Evolutionary conservation across 225 moss, liverwort and hornwort species (phyloP).

Genomic region (Asterella californica): DNA sequence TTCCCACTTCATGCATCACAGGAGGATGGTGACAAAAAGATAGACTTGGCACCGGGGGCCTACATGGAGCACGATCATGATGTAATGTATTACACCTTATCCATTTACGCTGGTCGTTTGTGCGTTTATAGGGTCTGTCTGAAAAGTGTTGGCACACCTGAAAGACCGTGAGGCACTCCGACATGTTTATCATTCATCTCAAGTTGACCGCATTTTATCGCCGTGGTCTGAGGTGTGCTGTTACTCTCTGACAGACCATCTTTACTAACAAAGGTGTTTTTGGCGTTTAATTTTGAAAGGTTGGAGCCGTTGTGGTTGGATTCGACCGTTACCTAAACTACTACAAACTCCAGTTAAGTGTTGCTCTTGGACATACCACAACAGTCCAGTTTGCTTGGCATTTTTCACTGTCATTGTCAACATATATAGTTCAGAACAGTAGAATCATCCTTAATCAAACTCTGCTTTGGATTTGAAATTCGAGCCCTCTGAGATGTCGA

Average conservation of each 20-base stretch:
- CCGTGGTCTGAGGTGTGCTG: too few species aligned
- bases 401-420: not conserved
- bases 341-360: slow-evolving; percentile 93
- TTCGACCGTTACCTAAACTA: slow-evolving; percentile 94
- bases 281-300: slow-evolving; percentile 21
- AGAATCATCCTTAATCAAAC: not conserved
- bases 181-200: too few species aligned
- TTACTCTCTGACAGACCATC: not conserved
- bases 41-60: slow-evolving; percentile 74
- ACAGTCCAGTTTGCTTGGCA: not conserved
- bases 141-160: too few species aligned
- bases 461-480: not conserved
- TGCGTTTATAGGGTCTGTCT: not conserved
- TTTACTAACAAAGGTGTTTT: not conserved
- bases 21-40: slow-evolving; percentile 89
- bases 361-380: not conserved
- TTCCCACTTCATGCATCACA: slow-evolving; percentile 28
- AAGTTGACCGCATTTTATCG: too few species aligned
- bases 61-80: slow-evolving; percentile 88
- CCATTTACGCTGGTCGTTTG: not conserved
- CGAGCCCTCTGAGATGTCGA: not conserved
- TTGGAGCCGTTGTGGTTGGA: slow-evolving; percentile 95
- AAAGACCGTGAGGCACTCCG: too few species aligned
- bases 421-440: not conserved
- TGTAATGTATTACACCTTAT: slow-evolving; percentile 24